Base-by-base conservation (phyloP, 257 asterid species). In the Nemophila menziesii region DNA sequence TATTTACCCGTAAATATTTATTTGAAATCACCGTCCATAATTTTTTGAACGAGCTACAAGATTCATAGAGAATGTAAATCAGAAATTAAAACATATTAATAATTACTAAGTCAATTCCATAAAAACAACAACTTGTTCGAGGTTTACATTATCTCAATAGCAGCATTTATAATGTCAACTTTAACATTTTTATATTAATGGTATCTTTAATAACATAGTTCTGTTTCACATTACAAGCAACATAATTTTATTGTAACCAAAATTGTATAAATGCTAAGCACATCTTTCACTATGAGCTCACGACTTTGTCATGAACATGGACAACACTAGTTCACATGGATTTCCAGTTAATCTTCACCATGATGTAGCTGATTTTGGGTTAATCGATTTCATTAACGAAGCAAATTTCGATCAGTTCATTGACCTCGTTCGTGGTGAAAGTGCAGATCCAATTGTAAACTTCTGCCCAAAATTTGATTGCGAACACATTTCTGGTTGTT, bases 321-420 rank as follows among this genome's bases (percentile, higher is more conserved):
- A 29, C 36, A 29, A 2, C 36, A 29, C 2, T 5, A 29, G 9
- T 5, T 7, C 36, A 29, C 20, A 10, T 44, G 33, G 37, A 16
- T 45, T 29, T 8, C 65, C 43, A 42, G 21, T 21, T 5, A 3
- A 46, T 19, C 66, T 57, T 16, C 2, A 20, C 20, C 56, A 39
- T 51, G 43, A 47, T 19, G 54, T 19, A 5, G 42, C 16, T 7
- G 70, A 70, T 15, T 63, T 74, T 18, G 85, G 70, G n/a, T 20
- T 62, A 3, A 67, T 65, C 7, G 80, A 75, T 68, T 78, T 68
- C 74, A 38, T 68, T 72, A 74, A 75, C 8, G 84, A 65, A 47
- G 26, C 82, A 34, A 70, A 66, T 42, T 56, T 66, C 20, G 74
- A 75, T 22, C 77, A 56, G 19, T 70, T 68, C 22, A 58, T 68